Evolutionary conservation across 495 filamentous ascomycete species (phyloP), one percentile per base, ranked within the genome.

Genomic region (Hypoxylon fuscum): DNA sequence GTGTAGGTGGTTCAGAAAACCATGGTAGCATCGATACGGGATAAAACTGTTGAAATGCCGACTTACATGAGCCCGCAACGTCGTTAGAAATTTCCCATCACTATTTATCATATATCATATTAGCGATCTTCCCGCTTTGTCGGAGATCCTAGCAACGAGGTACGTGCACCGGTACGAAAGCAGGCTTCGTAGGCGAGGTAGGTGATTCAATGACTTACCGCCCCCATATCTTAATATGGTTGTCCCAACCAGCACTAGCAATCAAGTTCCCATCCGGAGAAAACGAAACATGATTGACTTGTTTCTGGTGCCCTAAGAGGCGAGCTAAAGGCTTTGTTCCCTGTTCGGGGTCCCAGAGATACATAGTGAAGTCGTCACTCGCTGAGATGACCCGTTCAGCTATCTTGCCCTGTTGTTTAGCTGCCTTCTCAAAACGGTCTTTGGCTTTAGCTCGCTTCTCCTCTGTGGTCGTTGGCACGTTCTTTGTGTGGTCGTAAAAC

Each of bases 341-440:
- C 14, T 88, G 87, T 48, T 75, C 81, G 0, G 96, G 96, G 27
- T 96, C 90, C 96, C 96, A 99, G 44, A 99, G 84, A 68, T 90
- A 97, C 82, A 98, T 95, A 5, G 95, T 98, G 76, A 91, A 95
- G 69, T 99, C 96, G 67, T 99, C 95, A 68, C 87, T 90, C 1
- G 94, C 96, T 1, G 92, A 93, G 2, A 96, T 92, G 2, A 97
- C 78, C 15, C 92, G 86, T 76, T 99, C 95, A 2, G 90, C 85
- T 32, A 95, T 83, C 66, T 89, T 86, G 47, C 89, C 90, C 32
- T 88, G 83, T 32, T 92, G 81, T 10, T 84, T 94, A 6, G 93
- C 93, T 5, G 93, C 92, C 66, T 92, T 90, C 64, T 93, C 85
- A 69, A 96, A 98, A n/a, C 92, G 85, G 63, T 91, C 84, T 66